These are phyloP conservation scores for Clavispora vitiphila DNA, from an alignment of 805 yeast genomes.

Conservation along the genomic window DNA sequence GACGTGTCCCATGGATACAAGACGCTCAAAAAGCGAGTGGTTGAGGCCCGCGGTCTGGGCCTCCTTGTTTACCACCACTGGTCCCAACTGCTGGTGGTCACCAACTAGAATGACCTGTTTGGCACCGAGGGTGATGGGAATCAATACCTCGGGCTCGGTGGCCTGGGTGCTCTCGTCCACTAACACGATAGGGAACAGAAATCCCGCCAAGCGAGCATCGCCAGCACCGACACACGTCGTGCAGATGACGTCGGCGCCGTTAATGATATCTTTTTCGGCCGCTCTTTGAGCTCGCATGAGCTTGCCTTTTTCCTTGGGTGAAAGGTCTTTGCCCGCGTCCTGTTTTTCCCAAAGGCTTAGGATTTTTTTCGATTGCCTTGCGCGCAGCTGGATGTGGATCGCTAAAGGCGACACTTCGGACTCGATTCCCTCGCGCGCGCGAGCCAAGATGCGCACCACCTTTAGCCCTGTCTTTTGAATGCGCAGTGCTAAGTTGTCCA, in stretches of 20 bases:
- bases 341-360: constrained; percentile 1
- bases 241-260: constrained; percentile 72
- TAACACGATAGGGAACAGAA: constrained; percentile 69
- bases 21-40: constrained; percentile 83
- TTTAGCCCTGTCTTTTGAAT: constrained; percentile 64
- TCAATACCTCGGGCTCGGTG: constrained; percentile 84
- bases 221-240: constrained; percentile 93
- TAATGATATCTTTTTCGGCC: constrained; percentile 48
- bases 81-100: constrained; percentile 94
- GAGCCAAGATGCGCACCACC: constrained; percentile 75
- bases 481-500: constrained; percentile 80
- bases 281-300: constrained; percentile 11
- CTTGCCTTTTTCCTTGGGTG: constrained; percentile 5
- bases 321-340: constrained; percentile 7
- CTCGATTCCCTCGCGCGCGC: constrained; percentile 76
- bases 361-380: background rate
- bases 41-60: constrained; percentile 85
- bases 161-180: constrained; percentile 95
- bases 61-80: constrained; percentile 72
- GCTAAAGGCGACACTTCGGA: constrained; percentile 5
- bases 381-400: constrained; percentile 27
- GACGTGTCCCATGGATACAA: constrained; percentile 73
- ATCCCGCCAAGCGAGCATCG: constrained; percentile 52
- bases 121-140: constrained; percentile 86
- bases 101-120: constrained; percentile 88